Evolutionary conservation across 1,284 basidiomycete species (phyloP).

Genomic region (Leccinum solheimii): DNA sequence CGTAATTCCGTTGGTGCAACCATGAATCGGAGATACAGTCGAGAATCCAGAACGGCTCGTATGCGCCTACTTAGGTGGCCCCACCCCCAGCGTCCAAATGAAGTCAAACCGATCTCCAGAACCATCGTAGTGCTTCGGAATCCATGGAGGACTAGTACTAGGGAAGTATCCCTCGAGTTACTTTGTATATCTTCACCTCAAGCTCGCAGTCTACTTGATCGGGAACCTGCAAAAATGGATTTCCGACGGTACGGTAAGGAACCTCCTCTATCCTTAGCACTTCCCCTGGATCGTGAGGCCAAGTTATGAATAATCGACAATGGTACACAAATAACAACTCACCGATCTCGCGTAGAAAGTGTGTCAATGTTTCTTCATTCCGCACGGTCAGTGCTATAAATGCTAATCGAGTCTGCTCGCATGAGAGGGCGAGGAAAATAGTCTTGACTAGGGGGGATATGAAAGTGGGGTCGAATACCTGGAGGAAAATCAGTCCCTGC

Average conservation of each 20-base stretch:
- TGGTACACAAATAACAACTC: constrained; percentile 10
- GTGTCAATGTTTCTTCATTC: constrained; percentile 43
- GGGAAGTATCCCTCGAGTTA: constrained; percentile 19
- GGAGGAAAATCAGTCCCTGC: neutral
- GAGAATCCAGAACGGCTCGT: no score
- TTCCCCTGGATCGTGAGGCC: constrained; percentile 25
- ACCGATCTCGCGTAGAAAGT: constrained; percentile 45
- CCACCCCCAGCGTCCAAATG: neutral
- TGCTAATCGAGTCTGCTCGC: constrained; percentile 34
- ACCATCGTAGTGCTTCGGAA: no score
- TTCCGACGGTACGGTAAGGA: constrained; percentile 18
- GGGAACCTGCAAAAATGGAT: constrained; percentile 9
- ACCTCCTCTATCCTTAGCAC: constrained; percentile 24
- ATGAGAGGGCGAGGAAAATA: constrained; percentile 49
- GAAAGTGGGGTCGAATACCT: constrained; percentile 71
- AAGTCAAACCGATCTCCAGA: neutral
- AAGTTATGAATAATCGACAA: constrained; percentile 1
- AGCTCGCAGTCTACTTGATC: constrained; percentile 29
- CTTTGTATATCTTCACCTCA: constrained; percentile 38
- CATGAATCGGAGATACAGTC: no score
- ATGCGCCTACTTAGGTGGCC: no score
- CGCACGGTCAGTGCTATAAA: constrained; percentile 62
- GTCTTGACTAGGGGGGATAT: constrained; percentile 58
- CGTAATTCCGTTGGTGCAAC: no score
- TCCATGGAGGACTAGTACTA: constrained; percentile 1